A percentile compares a stretch with the other conserved stretches of the same genome.
Conservation (phyloP, 1,139 yeast species). For the Diutina scorzettiae region DNA sequence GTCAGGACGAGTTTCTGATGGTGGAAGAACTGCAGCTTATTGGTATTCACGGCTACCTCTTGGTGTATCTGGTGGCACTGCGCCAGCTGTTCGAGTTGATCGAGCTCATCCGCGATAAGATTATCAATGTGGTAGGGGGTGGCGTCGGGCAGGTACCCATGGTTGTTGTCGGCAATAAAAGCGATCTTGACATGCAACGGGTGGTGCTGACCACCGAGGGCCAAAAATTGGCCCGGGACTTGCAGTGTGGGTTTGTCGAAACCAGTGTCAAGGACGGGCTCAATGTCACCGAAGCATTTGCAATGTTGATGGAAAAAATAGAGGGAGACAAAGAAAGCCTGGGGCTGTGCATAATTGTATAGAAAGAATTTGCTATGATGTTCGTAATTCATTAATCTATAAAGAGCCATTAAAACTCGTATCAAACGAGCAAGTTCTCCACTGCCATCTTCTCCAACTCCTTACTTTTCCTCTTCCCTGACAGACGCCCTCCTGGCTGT, state of each 20-base stretch:
- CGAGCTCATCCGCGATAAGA: constrained; percentile 71
- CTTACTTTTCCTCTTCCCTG: background rate
- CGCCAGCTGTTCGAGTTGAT: constrained; percentile 71
- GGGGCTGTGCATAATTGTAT: constrained; percentile 28
- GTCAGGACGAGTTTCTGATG: constrained; percentile 85
- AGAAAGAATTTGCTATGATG: constrained; percentile 4
- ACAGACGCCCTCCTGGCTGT: background rate
- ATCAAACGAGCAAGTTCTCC: constrained; percentile 3
- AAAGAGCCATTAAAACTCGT: background rate
- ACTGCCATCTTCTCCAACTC: constrained; percentile 4
- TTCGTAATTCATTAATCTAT: constrained; percentile 1
- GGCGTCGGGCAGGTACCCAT: constrained; percentile 42
- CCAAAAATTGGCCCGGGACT: constrained; percentile 44
- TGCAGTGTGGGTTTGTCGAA: constrained; percentile 62
- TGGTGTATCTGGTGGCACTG: constrained; percentile 76
- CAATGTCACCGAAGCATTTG: constrained; percentile 58
- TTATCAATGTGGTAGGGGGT: constrained; percentile 62
- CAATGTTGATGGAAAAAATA: constrained; percentile 56
- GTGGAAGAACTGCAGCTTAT: constrained; percentile 75
- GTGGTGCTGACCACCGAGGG: constrained; percentile 63
- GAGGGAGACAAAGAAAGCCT: constrained; percentile 42
- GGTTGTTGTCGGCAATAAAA: constrained; percentile 76
- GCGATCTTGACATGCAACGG: constrained; percentile 53
- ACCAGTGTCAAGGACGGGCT: constrained; percentile 70
- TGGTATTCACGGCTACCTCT: constrained; percentile 76